Evolutionary conservation across 2,329 filamentous ascomycete species (phyloP), one percentile per base, ranked within the genome.

Genomic region (Trichoderma afroharzianum): DNA sequence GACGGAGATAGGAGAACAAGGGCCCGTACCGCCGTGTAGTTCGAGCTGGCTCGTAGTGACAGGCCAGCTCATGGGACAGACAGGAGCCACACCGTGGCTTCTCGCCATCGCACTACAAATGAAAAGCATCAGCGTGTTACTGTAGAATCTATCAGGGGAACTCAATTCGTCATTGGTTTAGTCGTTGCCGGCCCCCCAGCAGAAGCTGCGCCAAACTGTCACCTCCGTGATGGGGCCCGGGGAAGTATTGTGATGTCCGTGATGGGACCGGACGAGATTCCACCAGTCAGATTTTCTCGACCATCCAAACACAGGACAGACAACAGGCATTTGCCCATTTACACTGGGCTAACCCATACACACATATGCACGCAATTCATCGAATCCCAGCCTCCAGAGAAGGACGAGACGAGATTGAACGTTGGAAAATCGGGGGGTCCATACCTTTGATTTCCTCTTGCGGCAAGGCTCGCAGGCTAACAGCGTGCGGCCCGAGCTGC

Each of bases 401-500:
- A 26, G 36, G 11, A 53, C 47, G 30, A 66, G 43, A 21, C 12
- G n/a, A n/a, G n/a, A n/a, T 18, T 14, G 43, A 6, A 24, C 21
- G 47, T 18, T 21, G 15, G 15, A n/a, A 36, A 66, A 36, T 33
- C 62, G 28, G 47, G 63, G 43, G 36, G 28, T 21, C 21, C 50
- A 9, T 24, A 71, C 69, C 69, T 71, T 71, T 71, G 69, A 71
- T 71, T 71, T 71, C 69, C 69, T 66, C 69, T 71, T 71, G 62
- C 69, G 69, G 69, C 69, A 71, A 59, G 69, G 69, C 39, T 71
- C 62, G 28, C 69, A 71, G 53, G 69, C 69, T 43, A 71, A 61
- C 39, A 28, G 61, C 62, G 69, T 71, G 62, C 69, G 69, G 50
- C 68, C 61, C 21, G 68, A 59, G 47, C 21, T 33, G 30, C 68